Evolutionary conservation across 1,284 basidiomycete species (phyloP).

Genomic region (Tilletia caries): DNA sequence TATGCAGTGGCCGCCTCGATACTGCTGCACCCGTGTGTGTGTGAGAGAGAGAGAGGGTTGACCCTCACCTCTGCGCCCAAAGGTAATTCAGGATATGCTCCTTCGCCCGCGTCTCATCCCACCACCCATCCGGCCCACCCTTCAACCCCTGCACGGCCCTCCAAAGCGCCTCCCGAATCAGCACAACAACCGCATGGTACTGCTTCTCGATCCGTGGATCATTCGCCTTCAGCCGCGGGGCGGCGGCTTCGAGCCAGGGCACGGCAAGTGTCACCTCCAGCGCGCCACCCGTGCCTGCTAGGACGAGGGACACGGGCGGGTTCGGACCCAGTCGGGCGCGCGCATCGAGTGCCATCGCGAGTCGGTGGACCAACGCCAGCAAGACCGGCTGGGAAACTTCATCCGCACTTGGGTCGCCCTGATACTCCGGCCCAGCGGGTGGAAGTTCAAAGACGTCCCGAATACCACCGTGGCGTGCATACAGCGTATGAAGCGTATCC

Average conservation of each 20-base stretch:
- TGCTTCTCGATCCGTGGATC: constrained; percentile 5
- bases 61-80: background rate
- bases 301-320: background rate
- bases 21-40: too few species aligned
- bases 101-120: constrained; percentile 1
- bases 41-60: too few species aligned
- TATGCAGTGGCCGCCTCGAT: too few species aligned
- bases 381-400: constrained; percentile 16
- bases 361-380: constrained; percentile 16
- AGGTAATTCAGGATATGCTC: constrained; percentile 8
- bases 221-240: background rate
- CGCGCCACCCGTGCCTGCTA: background rate
- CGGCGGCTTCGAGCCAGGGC: background rate
- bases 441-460: background rate
- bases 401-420: background rate
- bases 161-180: constrained; percentile 4
- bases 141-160: background rate
- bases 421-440: background rate
- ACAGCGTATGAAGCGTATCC: constrained; percentile 3
- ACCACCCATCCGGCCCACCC: background rate
- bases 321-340: background rate
- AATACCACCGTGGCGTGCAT: background rate
- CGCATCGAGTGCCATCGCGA: constrained; percentile 13
- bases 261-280: background rate
- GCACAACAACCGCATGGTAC: background rate